These are phyloP conservation scores for Microbotryomycetes sp. DNA, from an alignment of 1,284 basidiomycete species.

Conservation along the genomic window DNA sequence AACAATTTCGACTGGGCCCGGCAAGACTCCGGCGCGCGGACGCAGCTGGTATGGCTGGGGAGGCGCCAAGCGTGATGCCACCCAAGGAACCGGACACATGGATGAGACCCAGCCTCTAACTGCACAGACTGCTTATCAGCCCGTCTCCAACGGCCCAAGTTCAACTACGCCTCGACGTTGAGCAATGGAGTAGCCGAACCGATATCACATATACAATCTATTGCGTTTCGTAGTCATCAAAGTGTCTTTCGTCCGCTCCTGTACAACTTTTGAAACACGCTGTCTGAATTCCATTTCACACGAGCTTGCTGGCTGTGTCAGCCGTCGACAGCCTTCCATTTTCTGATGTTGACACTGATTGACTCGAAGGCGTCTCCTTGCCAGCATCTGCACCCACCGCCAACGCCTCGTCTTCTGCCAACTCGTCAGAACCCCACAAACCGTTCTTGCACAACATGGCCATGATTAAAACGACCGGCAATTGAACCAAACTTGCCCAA, in stretches of 20 bases:
- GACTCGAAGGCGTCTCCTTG: background rate
- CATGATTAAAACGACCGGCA: constrained; percentile 80
- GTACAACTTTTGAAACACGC: no score
- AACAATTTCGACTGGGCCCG: background rate
- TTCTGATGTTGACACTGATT: no score
- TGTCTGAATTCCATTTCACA: no score
- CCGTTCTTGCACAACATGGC: constrained; percentile 93
- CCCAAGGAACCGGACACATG: background rate
- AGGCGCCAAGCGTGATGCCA: background rate
- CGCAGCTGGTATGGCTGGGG: constrained; percentile 3
- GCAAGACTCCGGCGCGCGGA: background rate
- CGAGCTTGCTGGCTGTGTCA: no score
- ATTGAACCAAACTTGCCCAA: constrained; percentile 80
- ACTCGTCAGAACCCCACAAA: constrained; percentile 15
- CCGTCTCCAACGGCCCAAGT: no score
- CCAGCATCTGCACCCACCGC: background rate
- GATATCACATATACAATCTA: no score
- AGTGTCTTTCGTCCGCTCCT: no score
- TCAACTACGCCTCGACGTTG: no score
- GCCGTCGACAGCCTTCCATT: no score
- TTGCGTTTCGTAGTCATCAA: no score
- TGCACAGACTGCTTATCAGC: no score
- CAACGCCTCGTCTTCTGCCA: background rate
- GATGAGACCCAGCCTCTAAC: background rate
- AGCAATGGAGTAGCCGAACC: no score